Conservation (phyloP, 139 green algal species). For the Zygnema cylindricum region DNA sequence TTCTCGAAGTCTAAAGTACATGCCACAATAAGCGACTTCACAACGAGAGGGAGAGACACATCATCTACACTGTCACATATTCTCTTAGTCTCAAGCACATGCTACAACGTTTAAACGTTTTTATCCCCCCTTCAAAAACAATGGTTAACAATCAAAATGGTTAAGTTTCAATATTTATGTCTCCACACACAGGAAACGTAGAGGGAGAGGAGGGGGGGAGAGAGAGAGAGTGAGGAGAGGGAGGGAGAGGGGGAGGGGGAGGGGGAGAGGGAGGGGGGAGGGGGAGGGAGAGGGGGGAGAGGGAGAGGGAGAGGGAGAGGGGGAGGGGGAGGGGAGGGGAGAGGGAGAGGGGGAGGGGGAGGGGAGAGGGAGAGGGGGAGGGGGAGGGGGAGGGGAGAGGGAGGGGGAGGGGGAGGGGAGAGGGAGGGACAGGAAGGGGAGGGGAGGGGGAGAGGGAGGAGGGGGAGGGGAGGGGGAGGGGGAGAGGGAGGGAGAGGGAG, state of each 20-base stretch:
- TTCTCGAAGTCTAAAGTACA: too few species aligned
- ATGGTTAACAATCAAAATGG: too few species aligned
- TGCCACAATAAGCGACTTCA: too few species aligned
- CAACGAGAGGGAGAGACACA: background rate
- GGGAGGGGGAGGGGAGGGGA: background rate
- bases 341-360: background rate
- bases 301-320: background rate
- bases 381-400: background rate
- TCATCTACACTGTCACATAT: too few species aligned
- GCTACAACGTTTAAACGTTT: too few species aligned
- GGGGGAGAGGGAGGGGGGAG: background rate
- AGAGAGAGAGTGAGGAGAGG: slow-evolving; percentile 6
- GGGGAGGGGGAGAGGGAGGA: background rate
- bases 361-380: background rate
- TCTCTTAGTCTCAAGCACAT: too few species aligned
- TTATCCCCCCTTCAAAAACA: too few species aligned
- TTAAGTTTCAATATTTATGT: too few species aligned
- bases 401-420: background rate
- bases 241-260: background rate
- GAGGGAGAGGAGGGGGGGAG: slow-evolving; percentile 1
- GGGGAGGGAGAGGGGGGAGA: background rate
- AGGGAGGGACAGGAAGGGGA: too few species aligned
- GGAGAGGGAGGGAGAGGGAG: background rate
- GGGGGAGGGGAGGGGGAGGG: background rate
- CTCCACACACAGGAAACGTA: too few species aligned